Evolutionary conservation across 148 eudicot species (phyloP).

Genomic region (Chenopodium formosanum): DNA sequence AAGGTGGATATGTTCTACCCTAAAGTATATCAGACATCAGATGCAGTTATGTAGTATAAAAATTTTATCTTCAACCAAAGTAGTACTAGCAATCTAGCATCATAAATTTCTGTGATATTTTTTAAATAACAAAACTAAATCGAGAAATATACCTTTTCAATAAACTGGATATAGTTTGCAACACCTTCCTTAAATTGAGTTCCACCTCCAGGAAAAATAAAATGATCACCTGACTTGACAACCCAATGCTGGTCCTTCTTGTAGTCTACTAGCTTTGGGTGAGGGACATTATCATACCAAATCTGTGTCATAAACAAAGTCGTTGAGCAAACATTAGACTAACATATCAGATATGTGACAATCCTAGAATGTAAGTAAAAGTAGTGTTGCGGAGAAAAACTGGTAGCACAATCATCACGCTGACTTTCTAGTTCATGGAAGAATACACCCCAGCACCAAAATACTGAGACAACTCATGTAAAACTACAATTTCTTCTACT

Average conservation of each 20-base stretch:
- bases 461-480: too few species aligned
- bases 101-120: neutral
- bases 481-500: too few species aligned
- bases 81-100: neutral
- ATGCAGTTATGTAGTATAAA: neutral
- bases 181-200: constrained; percentile 97
- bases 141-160: constrained; percentile 61
- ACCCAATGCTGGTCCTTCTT: constrained; percentile 98
- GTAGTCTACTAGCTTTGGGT: constrained; percentile 95
- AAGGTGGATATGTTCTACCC: neutral
- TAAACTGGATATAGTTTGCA: constrained; percentile 55
- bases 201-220: constrained; percentile 95
- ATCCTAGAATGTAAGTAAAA: neutral
- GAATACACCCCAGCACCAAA: neutral
- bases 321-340: neutral
- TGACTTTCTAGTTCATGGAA: neutral
- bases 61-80: neutral
- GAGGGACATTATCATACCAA: constrained; percentile 97
- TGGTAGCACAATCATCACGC: neutral
- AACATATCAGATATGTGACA: neutral
- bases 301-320: constrained; percentile 42
- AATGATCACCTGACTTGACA: constrained; percentile 66
- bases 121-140: neutral
- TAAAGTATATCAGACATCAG: too few species aligned
- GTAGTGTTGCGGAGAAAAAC: neutral